phyloP scores from a whole-genome alignment of 1,284 basidiomycete genomes.

The Neolentinus lepideus region DNA sequence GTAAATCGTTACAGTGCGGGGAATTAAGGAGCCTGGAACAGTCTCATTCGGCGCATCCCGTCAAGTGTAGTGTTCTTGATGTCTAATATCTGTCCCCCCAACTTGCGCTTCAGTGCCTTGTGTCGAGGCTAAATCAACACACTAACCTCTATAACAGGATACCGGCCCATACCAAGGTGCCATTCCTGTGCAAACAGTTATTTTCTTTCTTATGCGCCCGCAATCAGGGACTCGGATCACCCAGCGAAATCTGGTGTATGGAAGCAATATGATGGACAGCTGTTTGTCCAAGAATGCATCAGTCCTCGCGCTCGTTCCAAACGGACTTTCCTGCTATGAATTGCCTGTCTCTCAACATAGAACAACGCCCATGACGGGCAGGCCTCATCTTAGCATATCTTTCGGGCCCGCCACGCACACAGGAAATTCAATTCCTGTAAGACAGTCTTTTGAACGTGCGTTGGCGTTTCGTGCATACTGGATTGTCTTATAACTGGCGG shows the following conservation, averaged over 20 bases:
- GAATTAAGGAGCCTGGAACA: background rate
- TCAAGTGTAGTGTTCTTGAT: background rate
- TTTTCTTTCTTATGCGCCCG: background rate
- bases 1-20: background rate
- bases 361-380: background rate
- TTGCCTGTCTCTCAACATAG: background rate
- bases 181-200: background rate
- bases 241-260: background rate
- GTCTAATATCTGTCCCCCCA: background rate
- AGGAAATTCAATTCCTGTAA: background rate
- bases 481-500: background rate
- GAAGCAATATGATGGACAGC: background rate
- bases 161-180: background rate
- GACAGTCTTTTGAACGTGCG: background rate
- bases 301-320: background rate
- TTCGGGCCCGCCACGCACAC: background rate
- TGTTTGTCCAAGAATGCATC: background rate
- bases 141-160: no score
- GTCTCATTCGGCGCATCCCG: background rate
- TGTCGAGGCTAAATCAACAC: no score
- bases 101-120: background rate
- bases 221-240: background rate
- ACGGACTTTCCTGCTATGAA: background rate
- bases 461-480: background rate
- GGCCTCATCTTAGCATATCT: background rate